Percentiles rank a stretch among this genome's conserved stretches.
Evolutionary conservation across 2,329 filamentous ascomycete genomes (phyloP).

Genomic region (Colletotrichum scovillei): DNA sequence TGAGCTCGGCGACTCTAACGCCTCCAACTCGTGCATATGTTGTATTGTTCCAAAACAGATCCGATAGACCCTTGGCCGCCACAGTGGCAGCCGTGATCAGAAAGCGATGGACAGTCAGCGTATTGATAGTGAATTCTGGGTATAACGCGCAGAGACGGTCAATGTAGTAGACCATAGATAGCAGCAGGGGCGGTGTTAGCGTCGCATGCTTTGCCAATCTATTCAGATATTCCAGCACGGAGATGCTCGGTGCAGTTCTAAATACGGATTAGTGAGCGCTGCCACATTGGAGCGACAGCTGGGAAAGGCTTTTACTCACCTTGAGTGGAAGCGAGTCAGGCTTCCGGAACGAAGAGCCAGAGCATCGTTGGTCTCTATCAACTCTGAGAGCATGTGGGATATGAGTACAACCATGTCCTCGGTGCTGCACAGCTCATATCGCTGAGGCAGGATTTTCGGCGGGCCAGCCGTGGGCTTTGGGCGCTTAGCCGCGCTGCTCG

Average conservation of each 20-base stretch:
- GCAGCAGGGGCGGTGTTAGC: slow-evolving; percentile 89
- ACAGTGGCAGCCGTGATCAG: slow-evolving; percentile 96
- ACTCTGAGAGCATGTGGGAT: slow-evolving; percentile 93
- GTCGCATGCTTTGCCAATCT: slow-evolving; percentile 94
- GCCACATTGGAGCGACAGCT: slow-evolving; percentile 24
- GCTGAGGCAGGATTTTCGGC: slow-evolving; percentile 72
- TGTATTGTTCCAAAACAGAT: slow-evolving; percentile 98
- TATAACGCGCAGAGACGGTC: slow-evolving; percentile 93
- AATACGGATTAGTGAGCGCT: slow-evolving; percentile 20
- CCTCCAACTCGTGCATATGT: slow-evolving; percentile 95
- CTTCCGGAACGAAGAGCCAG: slow-evolving; percentile 87
- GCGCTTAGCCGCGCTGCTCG: slow-evolving; percentile 59
- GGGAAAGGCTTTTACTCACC: slow-evolving; percentile 60
- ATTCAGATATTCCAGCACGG: slow-evolving; percentile 92
- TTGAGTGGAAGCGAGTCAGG: slow-evolving; percentile 93
- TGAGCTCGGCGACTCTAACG: slow-evolving; percentile 89
- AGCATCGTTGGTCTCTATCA: slow-evolving; percentile 92
- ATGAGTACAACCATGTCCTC: slow-evolving; percentile 92
- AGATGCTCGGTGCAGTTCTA: slow-evolving; percentile 84
- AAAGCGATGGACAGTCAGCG: slow-evolving; percentile 95
- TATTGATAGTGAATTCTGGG: slow-evolving; percentile 95
- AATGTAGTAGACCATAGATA: slow-evolving; percentile 99
- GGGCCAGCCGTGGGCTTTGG: slow-evolving; percentile 60
- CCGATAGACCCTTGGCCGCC: slow-evolving; percentile 93
- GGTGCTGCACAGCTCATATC: slow-evolving; percentile 84